Evolutionary conservation across 345 rosid genomes (phyloP).

Genomic region (Iberis pinnata): DNA sequence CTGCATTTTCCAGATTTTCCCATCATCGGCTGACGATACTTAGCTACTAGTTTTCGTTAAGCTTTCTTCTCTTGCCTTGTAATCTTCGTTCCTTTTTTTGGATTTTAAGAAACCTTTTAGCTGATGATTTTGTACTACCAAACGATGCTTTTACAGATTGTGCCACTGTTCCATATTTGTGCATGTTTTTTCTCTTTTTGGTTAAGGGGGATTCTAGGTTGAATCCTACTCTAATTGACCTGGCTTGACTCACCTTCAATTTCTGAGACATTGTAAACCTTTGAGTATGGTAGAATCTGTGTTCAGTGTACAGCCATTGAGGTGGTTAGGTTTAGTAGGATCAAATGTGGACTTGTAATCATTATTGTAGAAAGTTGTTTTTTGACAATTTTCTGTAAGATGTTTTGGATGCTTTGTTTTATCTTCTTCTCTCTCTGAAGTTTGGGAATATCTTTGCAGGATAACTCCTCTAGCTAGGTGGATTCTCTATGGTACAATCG

Average conservation of each 20-base stretch:
- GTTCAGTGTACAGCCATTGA: neutral
- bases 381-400: neutral
- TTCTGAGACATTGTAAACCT: neutral
- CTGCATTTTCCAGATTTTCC: neutral
- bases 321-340: constrained; percentile 1
- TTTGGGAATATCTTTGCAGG: neutral
- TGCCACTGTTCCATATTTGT: constrained; percentile 3
- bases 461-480: neutral
- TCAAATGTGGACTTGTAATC: neutral
- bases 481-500: constrained; percentile 24
- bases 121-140: neutral
- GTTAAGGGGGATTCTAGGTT: neutral
- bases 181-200: neutral
- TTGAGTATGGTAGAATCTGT: neutral
- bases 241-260: neutral
- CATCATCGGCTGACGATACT: neutral
- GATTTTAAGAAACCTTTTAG: neutral
- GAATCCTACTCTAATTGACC: constrained; percentile 4
- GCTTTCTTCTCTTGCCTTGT: neutral
- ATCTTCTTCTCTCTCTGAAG: neutral
- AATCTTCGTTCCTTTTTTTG: constrained; percentile 1
- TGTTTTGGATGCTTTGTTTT: neutral
- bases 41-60: neutral
- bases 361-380: neutral
- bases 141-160: neutral